phyloP scores from a whole-genome alignment of 768 basidiomycete genomes.

The Tubosaeta brunneosetosa region DNA sequence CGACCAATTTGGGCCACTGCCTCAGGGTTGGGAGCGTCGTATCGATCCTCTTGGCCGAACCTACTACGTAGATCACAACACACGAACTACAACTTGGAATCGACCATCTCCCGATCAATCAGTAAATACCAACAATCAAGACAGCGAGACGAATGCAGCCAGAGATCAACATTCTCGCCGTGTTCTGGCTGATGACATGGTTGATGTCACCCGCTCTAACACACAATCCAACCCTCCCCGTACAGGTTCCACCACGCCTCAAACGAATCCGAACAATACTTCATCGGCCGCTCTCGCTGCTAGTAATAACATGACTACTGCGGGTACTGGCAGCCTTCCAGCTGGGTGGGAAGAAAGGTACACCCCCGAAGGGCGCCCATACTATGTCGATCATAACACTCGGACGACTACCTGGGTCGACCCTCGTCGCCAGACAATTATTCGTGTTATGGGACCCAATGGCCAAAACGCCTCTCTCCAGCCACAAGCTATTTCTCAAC shows the following conservation, averaged over 20 bases:
- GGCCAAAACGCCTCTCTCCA: constrained; percentile 86
- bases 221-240: constrained; percentile 38
- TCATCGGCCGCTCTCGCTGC: constrained; percentile 48
- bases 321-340: constrained; percentile 83
- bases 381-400: constrained; percentile 99
- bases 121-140: constrained; percentile 65
- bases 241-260: constrained; percentile 32
- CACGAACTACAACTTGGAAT: constrained; percentile 96
- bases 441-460: constrained; percentile 93
- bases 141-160: constrained; percentile 77
- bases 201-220: constrained; percentile 61
- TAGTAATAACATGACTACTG: constrained; percentile 48
- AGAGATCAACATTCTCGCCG: constrained; percentile 83
- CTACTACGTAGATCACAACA: constrained; percentile 99
- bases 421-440: constrained; percentile 92
- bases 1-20: constrained; percentile 90
- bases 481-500: constrained; percentile 93
- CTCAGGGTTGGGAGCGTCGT: constrained; percentile 92
- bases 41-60: constrained; percentile 94
- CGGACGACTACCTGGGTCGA: constrained; percentile 99
- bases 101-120: constrained; percentile 76
- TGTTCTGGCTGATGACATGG: constrained; percentile 76
- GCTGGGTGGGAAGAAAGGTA: constrained; percentile 99
- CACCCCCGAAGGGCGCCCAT: constrained; percentile 96
- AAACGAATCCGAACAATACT: constrained; percentile 31